These are phyloP conservation scores for Pythium brachiatum DNA, from an alignment of 352 stramenopile species.

Conservation along the genomic window DNA sequence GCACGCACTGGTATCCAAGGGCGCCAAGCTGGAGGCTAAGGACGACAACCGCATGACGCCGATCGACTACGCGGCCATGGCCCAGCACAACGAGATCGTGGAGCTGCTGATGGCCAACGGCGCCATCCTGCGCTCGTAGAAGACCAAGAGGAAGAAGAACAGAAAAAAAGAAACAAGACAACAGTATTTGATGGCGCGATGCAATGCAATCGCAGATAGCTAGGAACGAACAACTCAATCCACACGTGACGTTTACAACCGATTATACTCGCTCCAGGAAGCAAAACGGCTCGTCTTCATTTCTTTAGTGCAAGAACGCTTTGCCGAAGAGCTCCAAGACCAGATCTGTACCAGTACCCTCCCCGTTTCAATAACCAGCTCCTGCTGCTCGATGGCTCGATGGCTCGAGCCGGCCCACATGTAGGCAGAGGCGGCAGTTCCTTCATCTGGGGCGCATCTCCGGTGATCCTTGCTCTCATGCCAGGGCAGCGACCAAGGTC, in stretches of 20 bases:
- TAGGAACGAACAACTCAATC: not conserved
- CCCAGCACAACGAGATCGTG: conserved; percentile 28
- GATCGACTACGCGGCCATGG: conserved; percentile 30
- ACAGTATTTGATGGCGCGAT: conserved; percentile 1
- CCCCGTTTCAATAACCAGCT: no score
- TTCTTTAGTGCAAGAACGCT: no score
- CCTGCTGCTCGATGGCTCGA: no score
- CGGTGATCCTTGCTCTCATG: no score
- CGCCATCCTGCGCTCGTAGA: conserved; percentile 26
- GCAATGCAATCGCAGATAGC: not conserved
- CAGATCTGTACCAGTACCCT: no score
- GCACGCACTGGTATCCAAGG: conserved; percentile 20
- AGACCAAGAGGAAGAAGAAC: not conserved
- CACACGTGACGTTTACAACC: conserved; percentile 1
- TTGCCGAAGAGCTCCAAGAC: no score
- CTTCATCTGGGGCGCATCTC: no score
- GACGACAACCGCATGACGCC: conserved; percentile 34
- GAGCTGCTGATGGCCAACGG: conserved; percentile 32
- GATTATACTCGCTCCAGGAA: no score
- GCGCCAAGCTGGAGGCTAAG: conserved; percentile 27
- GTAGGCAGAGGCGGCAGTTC: no score
- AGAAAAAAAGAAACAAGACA: not conserved
- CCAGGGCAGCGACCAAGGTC: no score
- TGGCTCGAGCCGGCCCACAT: no score
- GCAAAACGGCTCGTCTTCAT: no score